Base-by-base conservation (phyloP, 1,284 basidiomycete genomes). In the Trichosporon sp. region DNA sequence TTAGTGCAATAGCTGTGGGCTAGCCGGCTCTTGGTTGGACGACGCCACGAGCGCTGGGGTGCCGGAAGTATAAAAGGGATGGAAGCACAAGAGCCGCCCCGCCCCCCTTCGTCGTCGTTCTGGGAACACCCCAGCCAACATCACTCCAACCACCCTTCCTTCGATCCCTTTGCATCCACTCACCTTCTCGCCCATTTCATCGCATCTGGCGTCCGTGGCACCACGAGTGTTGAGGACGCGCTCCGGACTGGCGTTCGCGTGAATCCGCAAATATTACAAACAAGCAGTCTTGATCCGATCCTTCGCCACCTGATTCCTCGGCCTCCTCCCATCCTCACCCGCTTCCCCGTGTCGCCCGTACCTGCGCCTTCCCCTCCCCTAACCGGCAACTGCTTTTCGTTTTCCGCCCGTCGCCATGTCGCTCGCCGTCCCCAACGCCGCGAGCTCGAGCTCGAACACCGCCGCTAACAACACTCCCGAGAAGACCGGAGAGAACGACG, bases 341-440 rank as follows among this genome's bases (percentile, higher is more conserved):
- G 11, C n/a, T 15, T n/a, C n/a, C 34, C 7, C 23, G 2, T 12
- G 18, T 25, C 56, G 18, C 62, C 34, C 34, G 27, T 31, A 42
- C n/a, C 23, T 27, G 29, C 23, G 9, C 53, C 27, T 18, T 44
- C 60, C 21, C 56, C n/a, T 53, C 6, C n/a, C 34, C 56, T 32
- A 32, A 12, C 56, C 18, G 27, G 5, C 27, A 60, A 18, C 15
- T 34, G n/a, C 64, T 51, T 51, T 25, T 11, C 21, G 7, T 25
- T 51, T 25, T 51, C 25, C 34, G 13, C 35, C 25, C 53, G 3
- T 7, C 62, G 70, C 6, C 63, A 76, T 76, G 75, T 75, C 74
- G 67, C 74, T 76, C 64, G 74, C 75, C 8, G 63, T 76, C 23
- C 75, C 75, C 60, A 60, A 18, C 68, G 42, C 65, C 27, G 65